Percentiles rank a stretch among this genome's conserved stretches.
Conservation (phyloP, 169 alveolate species). For the Pseudocohnilembus persalinus region DNA sequence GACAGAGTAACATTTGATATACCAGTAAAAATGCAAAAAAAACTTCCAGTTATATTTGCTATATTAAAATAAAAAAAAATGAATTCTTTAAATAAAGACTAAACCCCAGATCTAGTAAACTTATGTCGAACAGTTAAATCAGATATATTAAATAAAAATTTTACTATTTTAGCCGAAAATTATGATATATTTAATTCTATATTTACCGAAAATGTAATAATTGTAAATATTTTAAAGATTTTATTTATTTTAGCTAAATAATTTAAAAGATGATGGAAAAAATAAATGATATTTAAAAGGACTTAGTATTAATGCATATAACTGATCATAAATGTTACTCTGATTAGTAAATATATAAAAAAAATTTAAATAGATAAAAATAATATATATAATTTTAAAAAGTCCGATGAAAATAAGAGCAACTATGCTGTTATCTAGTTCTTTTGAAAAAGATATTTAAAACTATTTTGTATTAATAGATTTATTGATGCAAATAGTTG, state of each 20-base stretch:
- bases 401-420: no score
- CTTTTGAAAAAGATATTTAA: no score
- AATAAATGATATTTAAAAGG: no score
- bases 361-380: no score
- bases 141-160: background rate
- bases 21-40: background rate
- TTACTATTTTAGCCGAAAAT: background rate
- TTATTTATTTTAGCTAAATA: no score
- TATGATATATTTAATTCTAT: background rate
- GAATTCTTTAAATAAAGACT: background rate
- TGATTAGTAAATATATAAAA: background rate
- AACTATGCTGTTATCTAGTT: no score
- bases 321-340: background rate
- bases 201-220: background rate
- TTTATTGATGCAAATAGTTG: background rate
- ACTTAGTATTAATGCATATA: background rate
- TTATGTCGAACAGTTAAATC: background rate
- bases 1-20: background rate
- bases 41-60: background rate
- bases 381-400: no score
- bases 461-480: no score
- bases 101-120: background rate
- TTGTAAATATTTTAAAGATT: no score
- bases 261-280: background rate
- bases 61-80: no score